phyloP scores from a whole-genome alignment of 108 stramenopile species.

The Parmales sp. region DNA sequence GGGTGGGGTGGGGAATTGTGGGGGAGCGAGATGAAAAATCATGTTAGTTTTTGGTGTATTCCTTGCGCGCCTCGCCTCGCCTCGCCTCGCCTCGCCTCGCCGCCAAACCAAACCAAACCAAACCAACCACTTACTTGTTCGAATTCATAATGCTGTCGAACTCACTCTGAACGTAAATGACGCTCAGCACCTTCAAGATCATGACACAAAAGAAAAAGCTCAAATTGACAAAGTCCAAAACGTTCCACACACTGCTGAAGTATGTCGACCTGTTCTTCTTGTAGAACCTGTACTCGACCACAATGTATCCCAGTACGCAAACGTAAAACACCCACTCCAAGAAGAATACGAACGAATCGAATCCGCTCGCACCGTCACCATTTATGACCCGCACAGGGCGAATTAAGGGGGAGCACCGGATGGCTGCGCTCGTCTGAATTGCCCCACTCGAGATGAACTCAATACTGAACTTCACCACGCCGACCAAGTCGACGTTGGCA shows the following conservation, averaged over 20 bases:
- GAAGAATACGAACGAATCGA: background rate
- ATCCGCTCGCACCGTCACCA: background rate
- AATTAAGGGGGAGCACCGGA: background rate
- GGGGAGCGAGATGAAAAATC: too few species aligned
- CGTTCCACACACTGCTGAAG: background rate
- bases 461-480: background rate
- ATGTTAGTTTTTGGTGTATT: too few species aligned
- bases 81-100: too few species aligned
- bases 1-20: too few species aligned
- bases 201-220: background rate
- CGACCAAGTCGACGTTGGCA: background rate
- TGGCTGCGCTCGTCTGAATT: background rate
- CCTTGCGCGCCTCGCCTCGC: too few species aligned
- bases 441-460: constrained; percentile 8
- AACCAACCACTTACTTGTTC: too few species aligned
- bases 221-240: background rate
- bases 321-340: background rate
- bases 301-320: background rate
- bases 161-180: background rate
- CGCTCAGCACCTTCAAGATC: background rate
- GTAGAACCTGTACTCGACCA: background rate
- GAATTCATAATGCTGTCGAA: background rate
- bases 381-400: background rate
- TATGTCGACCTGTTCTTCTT: background rate
- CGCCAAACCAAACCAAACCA: too few species aligned